These are phyloP conservation scores for Entonaema liquescens DNA, from an alignment of 495 filamentous ascomycete genomes.

Conservation along the genomic window DNA sequence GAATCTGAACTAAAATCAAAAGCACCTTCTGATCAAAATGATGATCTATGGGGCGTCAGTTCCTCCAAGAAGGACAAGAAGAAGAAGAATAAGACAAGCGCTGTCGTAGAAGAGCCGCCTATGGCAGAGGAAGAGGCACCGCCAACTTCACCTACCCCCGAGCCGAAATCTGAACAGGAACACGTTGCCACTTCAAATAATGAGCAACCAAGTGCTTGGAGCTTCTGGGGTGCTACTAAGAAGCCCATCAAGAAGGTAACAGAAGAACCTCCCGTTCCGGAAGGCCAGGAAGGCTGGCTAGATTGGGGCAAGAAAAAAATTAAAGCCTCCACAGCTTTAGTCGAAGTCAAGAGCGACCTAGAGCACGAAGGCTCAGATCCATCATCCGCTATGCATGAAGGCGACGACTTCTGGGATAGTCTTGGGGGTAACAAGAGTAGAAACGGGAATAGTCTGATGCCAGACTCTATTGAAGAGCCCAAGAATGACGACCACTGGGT, in stretches of 20 bases:
- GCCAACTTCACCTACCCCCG: constrained; percentile 1
- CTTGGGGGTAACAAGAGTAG: constrained; percentile 51
- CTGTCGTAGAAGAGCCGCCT: background rate
- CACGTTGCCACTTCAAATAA: constrained; percentile 2
- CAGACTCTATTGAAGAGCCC: constrained; percentile 58
- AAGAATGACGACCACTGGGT: constrained; percentile 55
- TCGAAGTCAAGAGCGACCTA: constrained; percentile 47
- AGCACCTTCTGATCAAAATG: constrained; percentile 7
- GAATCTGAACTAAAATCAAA: constrained; percentile 23
- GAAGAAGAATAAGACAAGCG: constrained; percentile 37
- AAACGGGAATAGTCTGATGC: constrained; percentile 48
- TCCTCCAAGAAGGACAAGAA: constrained; percentile 52
- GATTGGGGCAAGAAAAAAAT: constrained; percentile 48
- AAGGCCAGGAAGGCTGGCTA: constrained; percentile 40
- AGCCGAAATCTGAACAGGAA: background rate
- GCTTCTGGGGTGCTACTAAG: constrained; percentile 51
- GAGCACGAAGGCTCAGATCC: constrained; percentile 30
- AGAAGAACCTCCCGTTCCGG: constrained; percentile 20
- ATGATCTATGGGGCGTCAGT: constrained; percentile 43
- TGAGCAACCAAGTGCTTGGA: constrained; percentile 46
- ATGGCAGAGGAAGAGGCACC: constrained; percentile 18
- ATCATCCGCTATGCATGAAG: constrained; percentile 25
- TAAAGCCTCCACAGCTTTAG: constrained; percentile 45
- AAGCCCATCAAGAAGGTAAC: constrained; percentile 45
- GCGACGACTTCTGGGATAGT: constrained; percentile 50